Base-by-base conservation (phyloP, 2,329 filamentous ascomycete genomes). In the Trichoderma sp. region DNA sequence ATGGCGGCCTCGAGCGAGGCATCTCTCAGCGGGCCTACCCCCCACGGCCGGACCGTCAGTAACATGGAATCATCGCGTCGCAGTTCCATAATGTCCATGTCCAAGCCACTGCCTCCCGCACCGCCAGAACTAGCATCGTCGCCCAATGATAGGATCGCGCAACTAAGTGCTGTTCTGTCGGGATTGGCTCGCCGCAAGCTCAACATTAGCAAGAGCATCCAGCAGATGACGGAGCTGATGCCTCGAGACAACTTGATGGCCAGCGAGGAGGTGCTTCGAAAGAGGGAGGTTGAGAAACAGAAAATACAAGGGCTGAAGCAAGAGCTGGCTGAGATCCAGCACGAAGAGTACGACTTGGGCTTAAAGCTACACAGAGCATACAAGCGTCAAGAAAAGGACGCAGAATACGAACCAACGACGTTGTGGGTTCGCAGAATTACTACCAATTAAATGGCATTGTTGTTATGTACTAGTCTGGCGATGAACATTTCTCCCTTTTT, bases 381-480 rank as follows among this genome's bases (percentile, higher is more conserved):
- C 80, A 94, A 93, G 81, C 86, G 92, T 59, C 84, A 89, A 73
- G 91, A 94, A 74, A 86, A 90, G 71, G 86, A 90, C 64, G 85
- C 84, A 2, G 83, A 84, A 39, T 90, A 84, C 74, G 89, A 92
- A 74, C 87, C 87, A 13, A 90, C 89, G 0, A 87, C 87, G 34
- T 80, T 96, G 11, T 96, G 93, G 93, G 91, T 96, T 60, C 86
- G 90, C 75, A 85, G 93, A 71, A 90, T 94, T 70, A 94, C 91
- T 70, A 94, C 91, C 24, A 87, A 84, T 70, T 90, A 77, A 85
- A 21, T 28, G 60, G 43, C 24, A 49, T 46, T 34, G 13, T 26
- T 5, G 39, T 32, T 51, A 43, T 49, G 3, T 49, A 54, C 13
- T 37, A 34, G 34, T n/a, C 13, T 56, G 34, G n/a, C 24, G 26